These are phyloP conservation scores for Naganishia vaughanmartiniae DNA, from an alignment of 768 basidiomycete species.

Conservation along the genomic window DNA sequence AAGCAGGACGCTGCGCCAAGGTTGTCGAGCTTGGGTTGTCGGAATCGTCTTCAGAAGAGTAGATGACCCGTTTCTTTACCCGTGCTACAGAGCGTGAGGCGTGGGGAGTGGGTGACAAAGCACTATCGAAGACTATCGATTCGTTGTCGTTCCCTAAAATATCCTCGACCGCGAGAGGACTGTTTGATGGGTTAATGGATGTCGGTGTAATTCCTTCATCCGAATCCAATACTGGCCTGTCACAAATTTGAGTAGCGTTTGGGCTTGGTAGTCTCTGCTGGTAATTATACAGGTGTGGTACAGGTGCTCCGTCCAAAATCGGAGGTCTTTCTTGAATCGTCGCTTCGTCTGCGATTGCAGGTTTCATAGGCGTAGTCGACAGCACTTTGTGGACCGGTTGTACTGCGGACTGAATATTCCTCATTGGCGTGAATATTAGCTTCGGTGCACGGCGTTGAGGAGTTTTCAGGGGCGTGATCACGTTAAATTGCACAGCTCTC, in stretches of 20 bases:
- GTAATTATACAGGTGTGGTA: too few relatives aligned
- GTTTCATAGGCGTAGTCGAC: neutral
- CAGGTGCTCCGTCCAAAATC: too few relatives aligned
- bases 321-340: neutral
- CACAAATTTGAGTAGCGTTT: neutral
- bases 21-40: neutral
- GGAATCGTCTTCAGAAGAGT: constrained; percentile 10
- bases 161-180: neutral
- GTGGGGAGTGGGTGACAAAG: neutral
- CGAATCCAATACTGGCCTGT: neutral
- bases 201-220: neutral
- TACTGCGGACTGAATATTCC: neutral
- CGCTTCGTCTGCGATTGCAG: neutral
- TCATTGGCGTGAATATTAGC: constrained; percentile 8
- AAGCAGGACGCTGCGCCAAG: neutral
- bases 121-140: neutral
- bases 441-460: constrained; percentile 12
- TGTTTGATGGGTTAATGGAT: neutral
- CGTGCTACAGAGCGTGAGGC: neutral
- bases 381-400: too few relatives aligned
- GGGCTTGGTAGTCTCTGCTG: neutral
- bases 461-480: neutral
- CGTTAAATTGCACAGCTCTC: constrained; percentile 1
- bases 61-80: constrained; percentile 3
- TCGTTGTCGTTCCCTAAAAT: neutral